Percentiles rank a stretch among this genome's conserved stretches.
Conservation (phyloP, 441 rosid genomes). For the Gossypium gossypioides region DNA sequence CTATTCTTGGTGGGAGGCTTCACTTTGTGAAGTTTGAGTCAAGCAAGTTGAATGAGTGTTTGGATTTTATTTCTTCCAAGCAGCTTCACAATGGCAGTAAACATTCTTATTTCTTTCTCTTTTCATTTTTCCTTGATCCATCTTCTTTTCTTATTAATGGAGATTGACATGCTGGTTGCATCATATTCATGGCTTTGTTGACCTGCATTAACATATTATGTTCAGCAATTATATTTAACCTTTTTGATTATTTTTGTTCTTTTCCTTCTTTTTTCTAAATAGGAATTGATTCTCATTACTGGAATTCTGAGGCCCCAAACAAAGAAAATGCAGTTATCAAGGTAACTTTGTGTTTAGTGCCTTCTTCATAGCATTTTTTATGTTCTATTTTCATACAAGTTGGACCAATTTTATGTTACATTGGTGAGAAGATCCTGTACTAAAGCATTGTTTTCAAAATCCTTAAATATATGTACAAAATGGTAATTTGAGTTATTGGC, state of each 20-base stretch:
- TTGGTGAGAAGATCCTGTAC: neutral
- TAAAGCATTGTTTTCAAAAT: neutral
- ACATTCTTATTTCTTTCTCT: constrained; percentile 3
- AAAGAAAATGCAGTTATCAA: constrained; percentile 44
- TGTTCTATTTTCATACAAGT: neutral
- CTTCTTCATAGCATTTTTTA: neutral
- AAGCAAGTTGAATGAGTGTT: constrained; percentile 74
- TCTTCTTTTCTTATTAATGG: constrained; percentile 1
- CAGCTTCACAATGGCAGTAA: constrained; percentile 82
- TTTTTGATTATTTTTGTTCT: neutral
- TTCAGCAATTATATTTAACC: constrained; percentile 6
- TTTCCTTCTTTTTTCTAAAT: neutral
- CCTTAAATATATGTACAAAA: neutral
- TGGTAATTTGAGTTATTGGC: neutral
- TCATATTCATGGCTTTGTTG: neutral
- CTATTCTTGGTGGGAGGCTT: constrained; percentile 96
- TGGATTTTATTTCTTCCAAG: constrained; percentile 87
- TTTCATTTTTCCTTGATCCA: constrained; percentile 1
- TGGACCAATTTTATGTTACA: neutral
- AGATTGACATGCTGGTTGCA: neutral
- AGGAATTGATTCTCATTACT: constrained; percentile 45
- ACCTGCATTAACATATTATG: neutral
- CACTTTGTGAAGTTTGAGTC: constrained; percentile 98
- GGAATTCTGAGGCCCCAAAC: constrained; percentile 33
- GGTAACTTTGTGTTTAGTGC: constrained; percentile 25